Percentiles rank a stretch among this genome's conserved stretches.
Conservation (phyloP, 2,329 filamentous ascomycete genomes). For the Ophiostoma himal-ulmi region DNA sequence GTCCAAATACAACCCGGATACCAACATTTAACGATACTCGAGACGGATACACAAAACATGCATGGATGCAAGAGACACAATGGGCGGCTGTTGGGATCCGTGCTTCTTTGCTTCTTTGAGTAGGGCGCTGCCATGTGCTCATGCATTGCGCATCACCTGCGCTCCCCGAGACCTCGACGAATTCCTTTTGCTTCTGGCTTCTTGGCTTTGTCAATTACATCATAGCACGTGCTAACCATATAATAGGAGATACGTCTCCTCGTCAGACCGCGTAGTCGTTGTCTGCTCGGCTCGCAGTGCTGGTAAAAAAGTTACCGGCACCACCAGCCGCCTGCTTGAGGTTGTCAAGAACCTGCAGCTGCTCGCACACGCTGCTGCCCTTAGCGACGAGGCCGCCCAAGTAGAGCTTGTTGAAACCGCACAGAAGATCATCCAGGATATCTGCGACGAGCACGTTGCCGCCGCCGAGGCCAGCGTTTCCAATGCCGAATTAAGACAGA, state of each 20-base stretch:
- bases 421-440: slow-evolving; percentile 68
- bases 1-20: slow-evolving; percentile 11
- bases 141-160: background rate
- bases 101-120: background rate
- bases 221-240: background rate
- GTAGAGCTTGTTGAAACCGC: slow-evolving; percentile 57
- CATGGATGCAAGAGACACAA: background rate
- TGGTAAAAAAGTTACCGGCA: slow-evolving; percentile 89
- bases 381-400: slow-evolving; percentile 47
- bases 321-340: slow-evolving; percentile 75
- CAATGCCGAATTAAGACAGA: slow-evolving; percentile 50
- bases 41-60: background rate
- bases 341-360: slow-evolving; percentile 53
- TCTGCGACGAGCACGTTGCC: slow-evolving; percentile 73
- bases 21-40: background rate
- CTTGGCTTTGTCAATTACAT: slow-evolving; percentile 3
- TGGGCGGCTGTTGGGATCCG: background rate
- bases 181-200: background rate
- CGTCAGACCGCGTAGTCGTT: slow-evolving; percentile 70
- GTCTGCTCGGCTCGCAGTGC: slow-evolving; percentile 95
- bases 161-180: background rate
- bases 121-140: background rate
- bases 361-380: slow-evolving; percentile 44
- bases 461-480: slow-evolving; percentile 61
- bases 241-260: slow-evolving; percentile 23